Conservation (phyloP, 148 eudicot genomes). For the Amaranthus palmeri region DNA sequence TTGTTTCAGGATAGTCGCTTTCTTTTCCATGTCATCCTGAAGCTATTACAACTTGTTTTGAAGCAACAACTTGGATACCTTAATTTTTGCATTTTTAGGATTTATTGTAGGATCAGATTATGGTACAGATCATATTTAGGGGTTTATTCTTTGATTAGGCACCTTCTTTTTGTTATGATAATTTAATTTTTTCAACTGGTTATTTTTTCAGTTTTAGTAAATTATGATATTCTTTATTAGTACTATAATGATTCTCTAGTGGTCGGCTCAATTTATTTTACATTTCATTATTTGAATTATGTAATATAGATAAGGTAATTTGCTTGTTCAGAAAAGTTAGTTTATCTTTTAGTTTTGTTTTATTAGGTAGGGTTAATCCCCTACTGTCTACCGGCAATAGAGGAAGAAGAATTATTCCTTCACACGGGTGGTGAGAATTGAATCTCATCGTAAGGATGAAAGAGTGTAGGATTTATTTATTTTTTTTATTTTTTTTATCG, state of each 20-base stretch:
- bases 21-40: conserved; percentile 1
- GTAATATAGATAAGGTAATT: no score
- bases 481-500: no score
- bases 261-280: background rate
- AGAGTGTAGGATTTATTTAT: no score
- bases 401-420: no score
- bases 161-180: background rate
- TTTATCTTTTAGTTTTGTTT: no score
- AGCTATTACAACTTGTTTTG: background rate
- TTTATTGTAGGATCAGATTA: background rate
- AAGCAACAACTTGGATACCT: background rate
- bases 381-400: no score
- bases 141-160: conserved; percentile 8
- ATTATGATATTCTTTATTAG: background rate
- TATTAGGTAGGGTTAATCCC: no score
- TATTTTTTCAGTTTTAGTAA: background rate
- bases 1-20: conserved; percentile 3
- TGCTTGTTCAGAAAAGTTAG: no score
- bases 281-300: conserved; percentile 13
- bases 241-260: conserved; percentile 9
- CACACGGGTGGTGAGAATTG: no score
- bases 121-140: background rate
- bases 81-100: background rate
- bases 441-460: no score
- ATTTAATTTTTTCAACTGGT: background rate